Base-by-base conservation (phyloP, 371 early-diverging fungal genomes). In the Mucor sp. region DNA sequence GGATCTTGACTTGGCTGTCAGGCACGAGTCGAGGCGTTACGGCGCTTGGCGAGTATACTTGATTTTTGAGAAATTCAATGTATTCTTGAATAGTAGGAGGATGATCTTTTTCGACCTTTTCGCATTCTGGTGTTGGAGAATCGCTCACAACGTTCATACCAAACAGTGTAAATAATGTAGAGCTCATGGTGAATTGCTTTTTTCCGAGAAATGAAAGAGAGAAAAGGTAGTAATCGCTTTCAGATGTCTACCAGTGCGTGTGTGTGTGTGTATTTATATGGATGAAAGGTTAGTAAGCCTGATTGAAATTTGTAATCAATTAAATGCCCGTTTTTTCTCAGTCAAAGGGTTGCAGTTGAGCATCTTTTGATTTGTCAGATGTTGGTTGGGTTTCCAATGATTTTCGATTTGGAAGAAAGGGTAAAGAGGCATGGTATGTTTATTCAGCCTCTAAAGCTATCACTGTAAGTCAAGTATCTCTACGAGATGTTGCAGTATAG, bases 111-210 rank as follows among this genome's bases (percentile, higher is more conserved):
- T 67, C 58, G 12, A 39, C 19, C 28, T 59, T 6, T 4, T 69
- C 33, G 43, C 43, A 60, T 14, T 69, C 69, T n/a, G 28, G n/a
- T 12, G 23, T 15, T 21, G 66, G 66, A 14, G 71, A 59, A 27
- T 79, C 67, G 33, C 75, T 71, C 23, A 80, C 79, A 14, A 83
- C 83, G 56, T 83, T 80, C 83, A 83, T 83, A 32, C 83, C 83
- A 64, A 83, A 83, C 33, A 83, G 66, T 35, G 83, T 83, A 66
- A 83, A 83, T 32, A 76, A 65, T 44, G 81, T 79, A 9, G 78
- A 66, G 23, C 60, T 63, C 71, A 71, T 71, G 15, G 21, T 50
- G 4, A 2, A 12, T 50, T 50, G 23, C 17, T 47, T 27, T 44
- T 62, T 48, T 48, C 27, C 4, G 5, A 23, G 35, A 62, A 50